phyloP scores from a whole-genome alignment of 2,329 filamentous ascomycete species.

The Helotiales sp. region DNA sequence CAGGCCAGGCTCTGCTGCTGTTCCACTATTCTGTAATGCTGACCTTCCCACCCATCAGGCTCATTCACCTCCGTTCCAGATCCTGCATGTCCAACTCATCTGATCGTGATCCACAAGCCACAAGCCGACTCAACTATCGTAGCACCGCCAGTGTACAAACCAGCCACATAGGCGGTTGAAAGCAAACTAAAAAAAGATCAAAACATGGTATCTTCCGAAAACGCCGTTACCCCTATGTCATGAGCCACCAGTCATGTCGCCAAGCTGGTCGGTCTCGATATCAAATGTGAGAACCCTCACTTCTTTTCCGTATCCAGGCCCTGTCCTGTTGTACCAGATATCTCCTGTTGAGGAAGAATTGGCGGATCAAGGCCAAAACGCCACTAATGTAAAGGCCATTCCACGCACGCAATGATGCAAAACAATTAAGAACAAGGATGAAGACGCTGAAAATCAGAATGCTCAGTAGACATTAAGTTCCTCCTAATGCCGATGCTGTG shows the following conservation, averaged over 20 bases:
- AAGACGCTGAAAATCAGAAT: constrained; percentile 28
- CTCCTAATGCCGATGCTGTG: constrained; percentile 22
- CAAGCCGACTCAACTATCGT: constrained; percentile 19
- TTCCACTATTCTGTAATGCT: neutral
- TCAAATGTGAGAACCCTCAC: constrained; percentile 19
- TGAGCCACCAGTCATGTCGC: constrained; percentile 8
- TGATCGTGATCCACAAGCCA: constrained; percentile 11
- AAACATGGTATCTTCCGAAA: constrained; percentile 34
- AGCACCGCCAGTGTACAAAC: constrained; percentile 20
- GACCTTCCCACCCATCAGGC: neutral
- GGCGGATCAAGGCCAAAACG: constrained; percentile 22
- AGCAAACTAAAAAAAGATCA: constrained; percentile 20
- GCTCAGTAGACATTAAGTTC: constrained; percentile 27
- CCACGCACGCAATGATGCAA: constrained; percentile 25
- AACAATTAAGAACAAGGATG: constrained; percentile 21
- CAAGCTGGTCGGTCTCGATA: constrained; percentile 15
- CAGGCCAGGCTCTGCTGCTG: neutral
- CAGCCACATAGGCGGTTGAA: constrained; percentile 3
- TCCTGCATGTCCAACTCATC: constrained; percentile 4
- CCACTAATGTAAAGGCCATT: constrained; percentile 27
- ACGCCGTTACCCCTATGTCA: constrained; percentile 22
- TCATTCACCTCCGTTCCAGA: neutral
- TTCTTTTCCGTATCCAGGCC: constrained; percentile 25
- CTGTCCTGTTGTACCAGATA: constrained; percentile 9
- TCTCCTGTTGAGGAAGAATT: constrained; percentile 7